Evolutionary conservation across 2,329 filamentous ascomycete species (phyloP), one percentile per base, ranked within the genome.

Genomic region (Geosmithia morbida): DNA sequence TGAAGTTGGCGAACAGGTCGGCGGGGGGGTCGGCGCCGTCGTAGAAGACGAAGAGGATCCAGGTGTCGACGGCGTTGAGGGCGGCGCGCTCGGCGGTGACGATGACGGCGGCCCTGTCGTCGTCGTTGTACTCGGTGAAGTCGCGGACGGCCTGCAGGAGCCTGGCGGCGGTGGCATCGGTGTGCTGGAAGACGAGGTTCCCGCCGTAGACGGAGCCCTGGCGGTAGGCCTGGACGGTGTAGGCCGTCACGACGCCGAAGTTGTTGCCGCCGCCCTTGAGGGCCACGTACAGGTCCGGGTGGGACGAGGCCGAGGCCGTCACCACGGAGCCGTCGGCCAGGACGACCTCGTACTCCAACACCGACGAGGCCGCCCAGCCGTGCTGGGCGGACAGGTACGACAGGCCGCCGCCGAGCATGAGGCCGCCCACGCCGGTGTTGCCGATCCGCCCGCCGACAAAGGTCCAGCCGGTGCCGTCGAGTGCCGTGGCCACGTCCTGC

Each of bases 1-100:
- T 50, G 46, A 54, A 83, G 48, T 71, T 70, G 48, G 70, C 65
- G 49, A 83, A 82, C 2, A 74, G 67, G 4, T 64, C 70, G 1
- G 62, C 55, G 1, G 78, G 77, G 0, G 70, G 70, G 46, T 61
- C 58, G 0, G 69, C 67, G 1, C 74, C 79, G 57, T 83, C 74
- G 57, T 81, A 82, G 62, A 79, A 81, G 37, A 78, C 56, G 59
- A 81, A 81, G 50, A 83, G 59, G 49, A 77, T 67, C 74, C 75
- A 80, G 18, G 72, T 49, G 50, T 79, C 66, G 2, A 66, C 56
- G 3, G 62, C 52, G 0, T 67, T 66, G 16, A 70, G 43, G 10
- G 29, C 44, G 6, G 49, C 48, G 17, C 51, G 63, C 54, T 76
- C 67, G 2, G 69, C 66, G 0, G 75, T 81, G 44, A 74, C 59